Base-by-base conservation (phyloP, 2,329 filamentous ascomycete genomes). In the Calonectria pteridis region DNA sequence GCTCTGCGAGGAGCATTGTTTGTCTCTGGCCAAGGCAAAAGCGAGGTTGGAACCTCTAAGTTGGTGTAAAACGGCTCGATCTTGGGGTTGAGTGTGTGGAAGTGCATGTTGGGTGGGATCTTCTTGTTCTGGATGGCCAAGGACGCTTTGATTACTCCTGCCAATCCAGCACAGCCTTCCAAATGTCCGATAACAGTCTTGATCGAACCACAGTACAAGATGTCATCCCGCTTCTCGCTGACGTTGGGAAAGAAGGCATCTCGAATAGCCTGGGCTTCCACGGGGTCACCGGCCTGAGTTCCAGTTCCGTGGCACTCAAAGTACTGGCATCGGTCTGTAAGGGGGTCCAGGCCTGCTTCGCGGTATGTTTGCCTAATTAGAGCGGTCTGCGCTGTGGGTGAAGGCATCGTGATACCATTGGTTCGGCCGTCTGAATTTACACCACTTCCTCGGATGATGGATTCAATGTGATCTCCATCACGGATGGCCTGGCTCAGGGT, bases 211-310 rank as follows among this genome's bases (percentile, higher is more conserved):
- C 81, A 76, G 18, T 74, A 58, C 16, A 67, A 1, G 5, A 28
- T 11, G 6, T 28, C 58, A 13, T 40, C 26, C 10, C 14, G 10
- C 11, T 23, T 23, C 26, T 63, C 13, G 6, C 40, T n/a, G n/a
- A n/a, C 55, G 11, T 67, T 53, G 4, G 50, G 72, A 23, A 83
- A 82, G 31, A 88, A 84, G 0, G 87, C 84, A 20, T 84, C 83
- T 43, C 83, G 81, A 51, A 90, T 85, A 4, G 86, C 88, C 16
- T 82, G 83, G 2, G 87, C 86, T 74, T 91, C 89, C 20, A 87
- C 85, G 1, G 88, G 88, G 69, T 91, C 89, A 13, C 89, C 89
- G 23, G 78, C 78, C 28, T 66, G 73, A 14, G 77, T 77, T 28
- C 75, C 75, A 31, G 75, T 77, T 40, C 29, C 86, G 69, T 87